Percentiles rank a stretch among this genome's conserved stretches.
Conservation (phyloP, 768 basidiomycete genomes). For the Boletellus ananiceps region DNA sequence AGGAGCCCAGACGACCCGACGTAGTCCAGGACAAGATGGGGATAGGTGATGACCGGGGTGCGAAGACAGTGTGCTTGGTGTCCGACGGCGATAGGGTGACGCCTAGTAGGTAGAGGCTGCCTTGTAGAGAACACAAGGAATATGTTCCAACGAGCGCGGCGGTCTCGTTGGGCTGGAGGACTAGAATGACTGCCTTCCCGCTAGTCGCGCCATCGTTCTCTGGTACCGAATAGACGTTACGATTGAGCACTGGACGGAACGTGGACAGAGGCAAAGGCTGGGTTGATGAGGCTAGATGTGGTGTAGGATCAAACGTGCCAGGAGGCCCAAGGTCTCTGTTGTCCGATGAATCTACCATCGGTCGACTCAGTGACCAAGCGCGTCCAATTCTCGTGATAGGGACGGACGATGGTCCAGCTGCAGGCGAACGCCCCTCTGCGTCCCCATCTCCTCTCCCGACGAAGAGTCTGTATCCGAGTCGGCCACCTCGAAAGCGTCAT, state of each 20-base stretch:
- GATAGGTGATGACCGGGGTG: constrained; percentile 75
- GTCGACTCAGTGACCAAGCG: constrained; percentile 60
- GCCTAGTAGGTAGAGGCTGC: constrained; percentile 57
- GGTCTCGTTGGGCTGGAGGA: constrained; percentile 45
- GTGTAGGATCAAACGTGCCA: background rate
- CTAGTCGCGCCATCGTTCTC: background rate
- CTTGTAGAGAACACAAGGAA: constrained; percentile 55
- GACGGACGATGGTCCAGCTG: constrained; percentile 12
- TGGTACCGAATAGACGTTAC: constrained; percentile 31
- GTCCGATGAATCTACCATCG: constrained; percentile 45
- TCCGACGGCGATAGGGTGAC: constrained; percentile 42
- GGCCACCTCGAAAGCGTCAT: constrained; percentile 34
- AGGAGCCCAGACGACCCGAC: constrained; percentile 11
- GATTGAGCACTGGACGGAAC: constrained; percentile 41
- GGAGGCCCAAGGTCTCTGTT: constrained; percentile 33
- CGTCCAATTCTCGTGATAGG: constrained; percentile 25
- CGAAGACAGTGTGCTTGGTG: constrained; percentile 53
- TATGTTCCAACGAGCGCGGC: constrained; percentile 69
- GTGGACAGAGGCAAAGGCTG: constrained; percentile 39
- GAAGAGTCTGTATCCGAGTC: constrained; percentile 29
- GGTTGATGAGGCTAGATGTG: background rate
- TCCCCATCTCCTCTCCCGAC: constrained; percentile 23
- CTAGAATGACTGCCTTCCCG: constrained; percentile 35
- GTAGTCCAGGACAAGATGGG: constrained; percentile 43
- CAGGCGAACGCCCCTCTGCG: constrained; percentile 13